Conservation (phyloP, 2,329 filamentous ascomycete genomes). For the Coniella vitis region DNA sequence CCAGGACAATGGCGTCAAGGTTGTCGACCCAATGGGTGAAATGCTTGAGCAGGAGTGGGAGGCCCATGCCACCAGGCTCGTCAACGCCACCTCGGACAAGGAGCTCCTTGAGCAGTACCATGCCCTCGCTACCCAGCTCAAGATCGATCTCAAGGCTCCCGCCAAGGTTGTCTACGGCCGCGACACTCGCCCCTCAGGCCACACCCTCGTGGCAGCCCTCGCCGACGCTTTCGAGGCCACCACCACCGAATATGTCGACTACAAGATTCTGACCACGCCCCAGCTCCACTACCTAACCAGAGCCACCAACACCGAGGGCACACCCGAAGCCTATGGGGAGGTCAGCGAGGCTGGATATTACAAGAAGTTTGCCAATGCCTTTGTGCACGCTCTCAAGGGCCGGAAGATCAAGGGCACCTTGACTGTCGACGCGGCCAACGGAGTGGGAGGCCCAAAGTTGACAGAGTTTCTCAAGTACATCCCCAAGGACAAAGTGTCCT, state of each 20-base stretch:
- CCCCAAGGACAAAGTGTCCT: conserved; percentile 58
- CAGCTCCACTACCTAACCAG: conserved; percentile 95
- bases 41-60: conserved; percentile 98
- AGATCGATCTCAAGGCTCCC: conserved; percentile 62
- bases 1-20: conserved; percentile 85
- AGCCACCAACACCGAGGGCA: conserved; percentile 87
- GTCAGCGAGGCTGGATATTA: conserved; percentile 91
- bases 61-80: conserved; percentile 75
- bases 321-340: conserved; percentile 79
- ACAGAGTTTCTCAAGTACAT: conserved; percentile 79
- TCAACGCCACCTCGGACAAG: conserved; percentile 74
- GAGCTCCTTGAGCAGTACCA: conserved; percentile 71
- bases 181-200: conserved; percentile 89
- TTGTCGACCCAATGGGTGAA: conserved; percentile 95
- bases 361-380: conserved; percentile 80
- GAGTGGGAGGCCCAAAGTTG: conserved; percentile 89
- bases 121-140: conserved; percentile 65
- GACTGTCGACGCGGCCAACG: conserved; percentile 92
- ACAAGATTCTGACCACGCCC: conserved; percentile 90
- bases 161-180: conserved; percentile 83
- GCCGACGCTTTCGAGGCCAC: conserved; percentile 73
- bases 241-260: conserved; percentile 70
- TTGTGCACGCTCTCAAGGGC: conserved; percentile 73
- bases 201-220: conserved; percentile 72
- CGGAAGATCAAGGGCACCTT: conserved; percentile 67